Base-by-base conservation (phyloP, 257 asterid genomes). In the Fraxinus anomala region DNA sequence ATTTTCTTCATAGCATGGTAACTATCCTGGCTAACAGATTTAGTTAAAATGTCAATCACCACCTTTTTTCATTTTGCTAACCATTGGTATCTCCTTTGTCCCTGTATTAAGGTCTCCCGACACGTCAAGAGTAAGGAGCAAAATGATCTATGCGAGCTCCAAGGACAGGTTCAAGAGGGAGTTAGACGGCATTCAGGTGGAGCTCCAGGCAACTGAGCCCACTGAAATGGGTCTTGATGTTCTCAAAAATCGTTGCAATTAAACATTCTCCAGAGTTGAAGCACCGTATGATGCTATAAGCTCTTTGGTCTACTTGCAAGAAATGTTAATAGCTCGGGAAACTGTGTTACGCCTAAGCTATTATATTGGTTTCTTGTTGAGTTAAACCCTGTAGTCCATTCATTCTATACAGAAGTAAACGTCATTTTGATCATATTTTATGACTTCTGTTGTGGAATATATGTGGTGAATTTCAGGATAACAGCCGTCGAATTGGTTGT, bases 101-200 rank as follows among this genome's bases (percentile, higher is more conserved):
- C 66, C 2, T 73, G 59, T 78, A 66, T 14, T 30, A 77, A 87
- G 90, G 90, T 87, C 78, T 66, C 86, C 90, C 0, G 90, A 87
- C 82, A 87, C 87, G 42, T 86, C 90, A 36, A 87, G 70, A 78
- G 88, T 87, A 68, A 84, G 90, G 82, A 84, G 81, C 88, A 86
- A 86, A 75, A 87, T 87, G 90, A 87, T 87, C 51, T 87, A 87
- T 24, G 90, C 87, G 5, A 84, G 88, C 86, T 87, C 87, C 0
- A 84, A 87, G 83, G 88, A 84, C 81, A 84, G 90, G 83, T 87
- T 87, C 86, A 86, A 86, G 89, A 83, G 89, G 79, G 88, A 86
- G 74, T 47, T 86, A 7, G 87, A 86, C 34, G 90, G 90, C 33
- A 84, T 86, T 78, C 88, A 87, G 78, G 81, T 87, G 2, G 88